Percentiles rank a stretch among this genome's conserved stretches.
phyloP scores from a whole-genome alignment of 768 basidiomycete genomes.

The Russula compacta region DNA sequence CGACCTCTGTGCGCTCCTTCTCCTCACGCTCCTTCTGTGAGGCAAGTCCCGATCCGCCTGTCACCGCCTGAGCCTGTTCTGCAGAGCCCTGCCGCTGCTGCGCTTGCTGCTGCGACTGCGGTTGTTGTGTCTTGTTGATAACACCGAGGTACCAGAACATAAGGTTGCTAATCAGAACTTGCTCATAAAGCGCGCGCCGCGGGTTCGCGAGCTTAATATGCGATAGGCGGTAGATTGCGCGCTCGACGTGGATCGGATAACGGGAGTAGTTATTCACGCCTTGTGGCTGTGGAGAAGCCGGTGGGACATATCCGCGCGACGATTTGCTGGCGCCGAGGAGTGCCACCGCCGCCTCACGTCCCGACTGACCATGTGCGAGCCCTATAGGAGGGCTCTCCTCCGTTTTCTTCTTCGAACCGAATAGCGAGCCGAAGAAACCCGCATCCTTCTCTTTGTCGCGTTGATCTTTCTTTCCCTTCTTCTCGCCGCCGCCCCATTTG shows the following conservation, averaged over 20 bases:
- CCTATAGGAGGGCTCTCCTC: conserved; percentile 47
- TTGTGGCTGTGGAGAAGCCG: conserved; percentile 47
- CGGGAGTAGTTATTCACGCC: conserved; percentile 47
- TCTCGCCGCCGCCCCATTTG: conserved; percentile 37
- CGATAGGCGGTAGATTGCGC: conserved; percentile 93
- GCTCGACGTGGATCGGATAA: conserved; percentile 97
- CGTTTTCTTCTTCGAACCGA: conserved; percentile 81
- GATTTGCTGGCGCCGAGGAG: conserved; percentile 79
- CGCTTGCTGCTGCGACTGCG: conserved; percentile 20
- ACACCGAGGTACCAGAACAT: conserved; percentile 99
- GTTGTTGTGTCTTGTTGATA: conserved; percentile 81
- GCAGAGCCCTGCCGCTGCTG: conserved; percentile 6
- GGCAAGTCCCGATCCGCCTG: conserved; percentile 10
- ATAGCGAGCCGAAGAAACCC: conserved; percentile 88
- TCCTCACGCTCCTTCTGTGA: conserved; percentile 24
- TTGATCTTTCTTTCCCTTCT: conserved; percentile 42
- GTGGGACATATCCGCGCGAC: conserved; percentile 53
- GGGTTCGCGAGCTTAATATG: conserved; percentile 99
- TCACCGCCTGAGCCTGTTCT: conserved; percentile 23
- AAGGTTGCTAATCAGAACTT: conserved; percentile 84
- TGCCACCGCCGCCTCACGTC: conserved; percentile 80
- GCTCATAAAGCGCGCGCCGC: conserved; percentile 91
- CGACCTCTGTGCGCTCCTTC: conserved; percentile 31
- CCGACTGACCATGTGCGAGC: conserved; percentile 34
- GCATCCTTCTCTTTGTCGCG: conserved; percentile 62